phyloP scores from a whole-genome alignment of 2,329 filamentous ascomycete genomes.

The Colletotrichum siamense region DNA sequence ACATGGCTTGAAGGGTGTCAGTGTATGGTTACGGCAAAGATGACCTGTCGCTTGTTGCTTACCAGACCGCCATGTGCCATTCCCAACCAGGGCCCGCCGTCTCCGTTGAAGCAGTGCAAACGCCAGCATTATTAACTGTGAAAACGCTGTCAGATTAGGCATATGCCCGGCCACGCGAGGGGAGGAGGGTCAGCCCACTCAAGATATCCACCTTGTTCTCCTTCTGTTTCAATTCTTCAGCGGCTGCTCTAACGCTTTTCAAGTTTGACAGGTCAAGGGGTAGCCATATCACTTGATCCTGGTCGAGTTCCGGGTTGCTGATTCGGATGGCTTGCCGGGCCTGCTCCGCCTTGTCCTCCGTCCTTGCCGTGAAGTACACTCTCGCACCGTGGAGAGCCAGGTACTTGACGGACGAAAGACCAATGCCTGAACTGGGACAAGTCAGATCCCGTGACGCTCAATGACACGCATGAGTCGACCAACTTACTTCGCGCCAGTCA shows the following conservation, averaged over 20 bases:
- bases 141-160: neutral
- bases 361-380: conserved; percentile 29
- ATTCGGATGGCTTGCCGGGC: conserved; percentile 7
- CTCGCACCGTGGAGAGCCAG: conserved; percentile 29
- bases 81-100: conserved; percentile 26
- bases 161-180: neutral
- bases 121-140: conserved; percentile 31
- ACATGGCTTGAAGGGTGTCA: conserved; percentile 26
- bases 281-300: conserved; percentile 22
- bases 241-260: conserved; percentile 23
- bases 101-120: neutral
- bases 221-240: conserved; percentile 21
- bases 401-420: conserved; percentile 27
- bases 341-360: conserved; percentile 23
- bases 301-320: conserved; percentile 10
- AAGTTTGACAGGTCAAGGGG: conserved; percentile 28
- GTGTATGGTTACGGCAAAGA: neutral
- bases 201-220: conserved; percentile 31
- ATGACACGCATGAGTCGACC: neutral
- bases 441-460: neutral
- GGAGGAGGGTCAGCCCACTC: conserved; percentile 16
- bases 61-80: conserved; percentile 28
- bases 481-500: conserved; percentile 31
- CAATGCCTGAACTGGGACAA: conserved; percentile 26
- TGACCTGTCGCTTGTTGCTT: neutral